A percentile compares a stretch with the other conserved stretches of the same genome.
Conservation (phyloP, 2,329 filamentous ascomycete species). For the Aspergillus pseudotamarii region DNA sequence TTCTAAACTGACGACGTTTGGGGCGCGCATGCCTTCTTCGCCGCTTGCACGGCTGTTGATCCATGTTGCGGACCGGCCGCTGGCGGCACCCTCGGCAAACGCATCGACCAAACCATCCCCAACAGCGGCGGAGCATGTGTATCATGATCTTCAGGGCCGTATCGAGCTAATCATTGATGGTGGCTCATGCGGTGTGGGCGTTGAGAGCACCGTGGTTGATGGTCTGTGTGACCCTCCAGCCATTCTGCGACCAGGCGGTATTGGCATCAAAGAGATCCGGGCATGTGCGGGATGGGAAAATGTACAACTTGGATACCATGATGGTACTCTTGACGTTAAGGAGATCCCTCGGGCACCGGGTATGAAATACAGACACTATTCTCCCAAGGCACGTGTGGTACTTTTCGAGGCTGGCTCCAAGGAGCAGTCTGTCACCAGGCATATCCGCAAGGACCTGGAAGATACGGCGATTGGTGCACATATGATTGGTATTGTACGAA, state of each 20-base stretch:
- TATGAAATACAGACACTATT: constrained; percentile 99
- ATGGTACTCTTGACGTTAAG: constrained; percentile 68
- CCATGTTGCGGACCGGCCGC: constrained; percentile 71
- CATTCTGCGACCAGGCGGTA: constrained; percentile 82
- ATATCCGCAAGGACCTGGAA: constrained; percentile 37
- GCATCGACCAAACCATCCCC: constrained; percentile 91
- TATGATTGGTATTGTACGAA: constrained; percentile 45
- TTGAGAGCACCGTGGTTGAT: constrained; percentile 96
- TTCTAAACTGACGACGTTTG: constrained; percentile 80
- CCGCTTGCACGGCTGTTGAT: constrained; percentile 88
- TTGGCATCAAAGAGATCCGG: constrained; percentile 79
- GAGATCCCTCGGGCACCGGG: constrained; percentile 79
- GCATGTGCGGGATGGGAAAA: constrained; percentile 78
- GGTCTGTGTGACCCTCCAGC: constrained; percentile 79
- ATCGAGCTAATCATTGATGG: constrained; percentile 90
- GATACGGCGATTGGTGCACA: constrained; percentile 32
- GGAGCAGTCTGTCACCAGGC: constrained; percentile 29
- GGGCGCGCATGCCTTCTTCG: constrained; percentile 84
- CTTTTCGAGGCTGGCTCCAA: constrained; percentile 68
- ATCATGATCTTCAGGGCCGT: constrained; percentile 77
- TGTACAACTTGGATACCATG: constrained; percentile 76
- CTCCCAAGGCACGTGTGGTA: constrained; percentile 82
- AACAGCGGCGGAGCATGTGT: constrained; percentile 85
- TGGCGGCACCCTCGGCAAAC: constrained; percentile 93
- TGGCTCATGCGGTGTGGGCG: constrained; percentile 81